Percentiles rank a stretch among this genome's conserved stretches.
phyloP scores from a whole-genome alignment of 352 stramenopile genomes.

The Blastocystis sp. region DNA sequence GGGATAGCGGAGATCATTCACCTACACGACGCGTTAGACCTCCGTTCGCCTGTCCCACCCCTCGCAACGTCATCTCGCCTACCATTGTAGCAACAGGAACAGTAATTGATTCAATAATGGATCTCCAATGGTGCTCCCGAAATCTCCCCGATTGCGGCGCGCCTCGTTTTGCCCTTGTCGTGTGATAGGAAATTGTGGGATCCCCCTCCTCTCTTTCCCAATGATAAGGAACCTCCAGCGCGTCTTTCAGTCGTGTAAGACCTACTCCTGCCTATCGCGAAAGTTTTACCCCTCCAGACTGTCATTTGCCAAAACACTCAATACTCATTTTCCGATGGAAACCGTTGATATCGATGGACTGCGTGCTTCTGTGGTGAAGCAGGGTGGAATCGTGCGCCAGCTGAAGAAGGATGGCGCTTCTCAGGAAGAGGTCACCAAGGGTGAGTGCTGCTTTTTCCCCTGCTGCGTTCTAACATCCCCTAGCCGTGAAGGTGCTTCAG shows the following conservation, averaged over 20 bases:
- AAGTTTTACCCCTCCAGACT: no score
- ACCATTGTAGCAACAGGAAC: no score
- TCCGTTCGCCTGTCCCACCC: no score
- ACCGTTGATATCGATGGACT: constrained; percentile 85
- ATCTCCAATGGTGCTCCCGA: no score
- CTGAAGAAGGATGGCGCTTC: constrained; percentile 89
- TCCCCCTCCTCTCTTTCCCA: neutral
- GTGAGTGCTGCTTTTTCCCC: neutral
- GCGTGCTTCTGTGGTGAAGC: constrained; percentile 87
- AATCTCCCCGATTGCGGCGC: no score
- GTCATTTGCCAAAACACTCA: neutral
- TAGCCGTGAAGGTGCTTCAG: constrained; percentile 86
- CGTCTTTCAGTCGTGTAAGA: neutral
- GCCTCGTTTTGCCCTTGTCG: no score
- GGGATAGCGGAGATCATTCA: constrained; percentile 91
- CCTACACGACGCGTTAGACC: neutral
- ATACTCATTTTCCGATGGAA: constrained; percentile 8
- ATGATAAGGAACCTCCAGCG: neutral
- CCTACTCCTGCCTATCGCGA: neutral
- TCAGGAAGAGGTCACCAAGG: constrained; percentile 42
- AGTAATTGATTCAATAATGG: no score
- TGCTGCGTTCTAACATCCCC: neutral
- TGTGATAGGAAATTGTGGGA: neutral
- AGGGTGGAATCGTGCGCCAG: constrained; percentile 87
- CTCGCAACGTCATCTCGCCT: no score